phyloP scores from a whole-genome alignment of 2,329 filamentous ascomycete genomes.

The Sporothrix mexicana region DNA sequence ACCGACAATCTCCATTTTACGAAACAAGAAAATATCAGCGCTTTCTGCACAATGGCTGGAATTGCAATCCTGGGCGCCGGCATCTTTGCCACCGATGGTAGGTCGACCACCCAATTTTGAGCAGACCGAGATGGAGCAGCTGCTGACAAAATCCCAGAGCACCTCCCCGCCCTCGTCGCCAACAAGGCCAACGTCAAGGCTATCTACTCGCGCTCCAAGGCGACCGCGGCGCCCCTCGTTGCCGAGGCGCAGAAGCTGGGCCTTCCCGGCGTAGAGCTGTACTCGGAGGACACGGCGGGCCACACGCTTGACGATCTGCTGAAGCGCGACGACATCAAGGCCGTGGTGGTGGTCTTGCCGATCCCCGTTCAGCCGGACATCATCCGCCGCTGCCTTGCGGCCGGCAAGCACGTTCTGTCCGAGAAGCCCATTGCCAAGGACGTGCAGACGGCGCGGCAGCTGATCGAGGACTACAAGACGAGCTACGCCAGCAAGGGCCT shows the following conservation, averaged over 20 bases:
- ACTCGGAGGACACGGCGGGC: conserved; percentile 18
- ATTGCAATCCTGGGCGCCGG: conserved; percentile 18
- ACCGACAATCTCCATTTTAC: not conserved
- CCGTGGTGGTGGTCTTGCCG: conserved; percentile 11
- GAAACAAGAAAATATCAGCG: not conserved
- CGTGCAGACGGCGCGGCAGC: conserved; percentile 13
- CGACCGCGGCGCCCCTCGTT: not conserved
- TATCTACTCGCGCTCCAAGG: conserved; percentile 21
- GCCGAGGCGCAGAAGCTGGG: not conserved
- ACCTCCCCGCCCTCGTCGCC: conserved; percentile 15
- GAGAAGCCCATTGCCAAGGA: conserved; percentile 20
- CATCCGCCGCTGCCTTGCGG: conserved; percentile 11
- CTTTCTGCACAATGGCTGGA: conserved; percentile 7
- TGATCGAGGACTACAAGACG: conserved; percentile 15
- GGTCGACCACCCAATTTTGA: not conserved
- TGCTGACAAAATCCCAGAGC: conserved; percentile 12
- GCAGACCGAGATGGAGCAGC: not conserved
- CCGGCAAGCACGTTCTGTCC: conserved; percentile 20
- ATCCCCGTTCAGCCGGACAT: conserved; percentile 18
- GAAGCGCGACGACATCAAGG: not conserved
- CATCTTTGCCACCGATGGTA: conserved; percentile 25
- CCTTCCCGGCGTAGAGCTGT: not conserved
- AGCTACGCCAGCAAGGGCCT: conserved; percentile 6
- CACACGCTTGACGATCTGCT: conserved; percentile 14
- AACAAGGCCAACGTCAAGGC: conserved; percentile 26